Conservation (phyloP, 306 rosid genomes). For the Cucumis hystrix region DNA sequence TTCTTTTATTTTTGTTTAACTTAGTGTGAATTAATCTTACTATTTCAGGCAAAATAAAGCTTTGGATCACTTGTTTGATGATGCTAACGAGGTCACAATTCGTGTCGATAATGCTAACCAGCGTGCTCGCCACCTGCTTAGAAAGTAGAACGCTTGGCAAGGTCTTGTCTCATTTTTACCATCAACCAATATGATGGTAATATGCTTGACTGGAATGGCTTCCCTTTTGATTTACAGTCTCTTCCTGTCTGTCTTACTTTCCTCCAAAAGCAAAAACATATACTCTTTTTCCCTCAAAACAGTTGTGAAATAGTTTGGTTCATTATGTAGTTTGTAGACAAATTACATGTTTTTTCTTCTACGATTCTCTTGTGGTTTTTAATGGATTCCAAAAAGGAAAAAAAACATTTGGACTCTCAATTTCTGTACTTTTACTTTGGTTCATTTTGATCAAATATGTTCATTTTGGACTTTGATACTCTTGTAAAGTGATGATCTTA, state of each 20-base stretch:
- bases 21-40: no score
- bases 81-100: constrained; percentile 45
- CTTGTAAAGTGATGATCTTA: no score
- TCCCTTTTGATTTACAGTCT: neutral
- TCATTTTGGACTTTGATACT: no score
- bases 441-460: no score
- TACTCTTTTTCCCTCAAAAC: neutral
- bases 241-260: neutral
- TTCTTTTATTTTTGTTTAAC: neutral
- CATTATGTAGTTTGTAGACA: neutral
- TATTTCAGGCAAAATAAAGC: constrained; percentile 58
- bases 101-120: constrained; percentile 59
- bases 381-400: neutral
- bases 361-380: neutral
- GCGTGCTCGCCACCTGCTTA: constrained; percentile 66
- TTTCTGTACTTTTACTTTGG: no score
- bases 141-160: constrained; percentile 34
- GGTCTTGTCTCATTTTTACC: neutral
- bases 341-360: neutral
- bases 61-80: constrained; percentile 30
- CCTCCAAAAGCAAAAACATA: neutral
- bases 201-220: neutral
- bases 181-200: constrained; percentile 1
- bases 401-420: no score
- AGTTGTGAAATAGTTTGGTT: neutral